Evolutionary conservation across 164 flowering plant genomes (phyloP).

Genomic region (Paratinospora sagittata): DNA sequence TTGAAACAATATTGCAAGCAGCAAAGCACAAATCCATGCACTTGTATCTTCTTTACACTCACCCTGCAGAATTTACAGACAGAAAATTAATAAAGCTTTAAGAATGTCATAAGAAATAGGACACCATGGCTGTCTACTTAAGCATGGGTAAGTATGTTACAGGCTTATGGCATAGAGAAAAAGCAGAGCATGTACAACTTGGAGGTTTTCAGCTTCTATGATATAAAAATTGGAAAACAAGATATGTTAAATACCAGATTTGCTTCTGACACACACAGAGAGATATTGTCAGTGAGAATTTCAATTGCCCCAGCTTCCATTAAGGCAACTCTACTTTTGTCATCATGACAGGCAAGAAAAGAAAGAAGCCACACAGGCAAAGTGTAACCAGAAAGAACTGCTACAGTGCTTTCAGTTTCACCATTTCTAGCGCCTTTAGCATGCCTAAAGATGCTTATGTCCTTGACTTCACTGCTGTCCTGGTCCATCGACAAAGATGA

Average conservation of each 20-base stretch:
- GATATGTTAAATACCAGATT: conserved; percentile 47
- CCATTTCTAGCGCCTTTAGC: conserved; percentile 29
- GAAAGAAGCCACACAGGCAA: conserved; percentile 78
- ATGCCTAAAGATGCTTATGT: conserved; percentile 57
- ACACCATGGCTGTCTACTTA: neutral
- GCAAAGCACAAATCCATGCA: conserved; percentile 78
- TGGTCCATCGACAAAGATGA: conserved; percentile 21
- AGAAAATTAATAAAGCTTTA: conserved; percentile 6
- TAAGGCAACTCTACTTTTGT: conserved; percentile 51
- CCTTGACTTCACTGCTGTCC: conserved; percentile 23
- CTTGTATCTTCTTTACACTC: conserved; percentile 70
- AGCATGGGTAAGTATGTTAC: neutral
- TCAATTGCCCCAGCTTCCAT: conserved; percentile 97
- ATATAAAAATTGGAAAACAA: neutral
- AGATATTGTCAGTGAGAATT: conserved; percentile 72
- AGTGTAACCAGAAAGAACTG: conserved; percentile 55
- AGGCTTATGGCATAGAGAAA: conserved; percentile 17
- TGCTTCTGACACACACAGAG: conserved; percentile 40
- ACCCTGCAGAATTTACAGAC: conserved; percentile 35
- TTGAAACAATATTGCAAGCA: conserved; percentile 85
- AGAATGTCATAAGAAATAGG: conserved; percentile 2
- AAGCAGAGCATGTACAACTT: neutral
- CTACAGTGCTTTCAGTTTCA: conserved; percentile 35
- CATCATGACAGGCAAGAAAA: conserved; percentile 73
- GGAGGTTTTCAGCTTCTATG: neutral